Evolutionary conservation across 352 stramenopile species (phyloP).

Genomic region (Hyaloperonospora brassicae): DNA sequence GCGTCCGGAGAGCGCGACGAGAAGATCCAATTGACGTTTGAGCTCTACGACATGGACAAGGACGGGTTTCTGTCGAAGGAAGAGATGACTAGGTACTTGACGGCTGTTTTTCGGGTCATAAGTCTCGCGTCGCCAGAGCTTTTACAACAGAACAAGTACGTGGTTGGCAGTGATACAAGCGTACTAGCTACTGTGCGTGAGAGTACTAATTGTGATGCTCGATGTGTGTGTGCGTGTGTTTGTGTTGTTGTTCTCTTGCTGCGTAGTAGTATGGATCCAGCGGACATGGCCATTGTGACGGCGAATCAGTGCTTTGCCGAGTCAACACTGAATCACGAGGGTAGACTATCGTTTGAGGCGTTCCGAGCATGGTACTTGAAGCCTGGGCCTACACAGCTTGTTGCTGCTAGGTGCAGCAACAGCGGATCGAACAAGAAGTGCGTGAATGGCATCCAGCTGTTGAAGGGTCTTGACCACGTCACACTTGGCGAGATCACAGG

Average conservation of each 20-base stretch:
- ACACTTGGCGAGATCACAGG: constrained; percentile 50
- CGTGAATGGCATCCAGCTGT: constrained; percentile 10
- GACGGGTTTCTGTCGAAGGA: constrained; percentile 77
- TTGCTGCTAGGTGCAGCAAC: constrained; percentile 9
- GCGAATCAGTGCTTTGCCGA: constrained; percentile 72
- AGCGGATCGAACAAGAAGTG: constrained; percentile 3
- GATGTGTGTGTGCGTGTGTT: too few relatives aligned
- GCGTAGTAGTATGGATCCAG: constrained; percentile 40
- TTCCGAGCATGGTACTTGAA: constrained; percentile 78
- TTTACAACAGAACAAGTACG: constrained; percentile 63
- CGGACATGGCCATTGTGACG: constrained; percentile 58
- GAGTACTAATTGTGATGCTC: too few relatives aligned
- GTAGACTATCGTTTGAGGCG: constrained; percentile 61
- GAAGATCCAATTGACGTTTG: constrained; percentile 79
- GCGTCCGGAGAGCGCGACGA: constrained; percentile 72
- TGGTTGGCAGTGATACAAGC: constrained; percentile 42
- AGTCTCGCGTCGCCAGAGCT: constrained; percentile 54
- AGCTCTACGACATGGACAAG: constrained; percentile 78
- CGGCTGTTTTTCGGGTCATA: constrained; percentile 78
- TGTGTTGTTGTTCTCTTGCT: background rate
- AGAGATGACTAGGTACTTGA: constrained; percentile 86
- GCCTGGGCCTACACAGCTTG: constrained; percentile 42
- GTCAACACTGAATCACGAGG: constrained; percentile 49
- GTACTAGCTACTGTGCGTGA: constrained; percentile 42
- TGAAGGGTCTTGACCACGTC: constrained; percentile 15